Percentiles rank a stretch among this genome's conserved stretches.
phyloP scores from a whole-genome alignment of 805 yeast genomes.

The Barnettozyma wickerhamii region DNA sequence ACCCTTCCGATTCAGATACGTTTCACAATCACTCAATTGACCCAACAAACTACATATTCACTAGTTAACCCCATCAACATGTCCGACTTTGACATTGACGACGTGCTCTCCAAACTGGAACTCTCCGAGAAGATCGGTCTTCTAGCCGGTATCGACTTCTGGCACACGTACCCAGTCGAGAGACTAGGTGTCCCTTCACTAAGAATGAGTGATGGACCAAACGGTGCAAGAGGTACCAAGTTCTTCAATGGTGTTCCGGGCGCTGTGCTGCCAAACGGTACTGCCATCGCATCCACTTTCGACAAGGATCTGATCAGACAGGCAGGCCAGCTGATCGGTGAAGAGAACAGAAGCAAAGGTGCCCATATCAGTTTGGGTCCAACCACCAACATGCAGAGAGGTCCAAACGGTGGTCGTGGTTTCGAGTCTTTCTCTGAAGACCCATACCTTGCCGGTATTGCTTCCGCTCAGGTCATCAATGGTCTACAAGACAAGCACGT shows the following conservation, averaged over 20 bases:
- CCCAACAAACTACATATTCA: too few relatives aligned
- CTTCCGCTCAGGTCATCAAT: conserved; percentile 43
- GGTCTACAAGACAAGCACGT: conserved; percentile 52
- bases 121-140: conserved; percentile 27
- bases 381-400: conserved; percentile 48
- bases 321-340: conserved; percentile 50
- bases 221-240: conserved; percentile 56
- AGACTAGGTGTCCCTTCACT: conserved; percentile 41
- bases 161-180: conserved; percentile 44
- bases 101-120: conserved; percentile 24
- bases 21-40: too few relatives aligned
- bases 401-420: conserved; percentile 59
- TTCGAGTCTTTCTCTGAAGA: conserved; percentile 63
- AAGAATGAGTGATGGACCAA: conserved; percentile 57
- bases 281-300: conserved; percentile 55
- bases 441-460: conserved; percentile 44
- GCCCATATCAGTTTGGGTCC: conserved; percentile 49
- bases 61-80: conserved; percentile 5
- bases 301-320: conserved; percentile 42
- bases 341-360: conserved; percentile 50
- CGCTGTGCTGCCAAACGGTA: conserved; percentile 55
- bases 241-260: conserved; percentile 49
- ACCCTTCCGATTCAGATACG: too few relatives aligned
- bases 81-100: conserved; percentile 24
- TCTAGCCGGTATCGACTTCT: conserved; percentile 41